Evolutionary conservation across 352 stramenopile genomes (phyloP), one percentile per base, ranked within the genome.

Genomic region (Phytophthora tentaculata): DNA sequence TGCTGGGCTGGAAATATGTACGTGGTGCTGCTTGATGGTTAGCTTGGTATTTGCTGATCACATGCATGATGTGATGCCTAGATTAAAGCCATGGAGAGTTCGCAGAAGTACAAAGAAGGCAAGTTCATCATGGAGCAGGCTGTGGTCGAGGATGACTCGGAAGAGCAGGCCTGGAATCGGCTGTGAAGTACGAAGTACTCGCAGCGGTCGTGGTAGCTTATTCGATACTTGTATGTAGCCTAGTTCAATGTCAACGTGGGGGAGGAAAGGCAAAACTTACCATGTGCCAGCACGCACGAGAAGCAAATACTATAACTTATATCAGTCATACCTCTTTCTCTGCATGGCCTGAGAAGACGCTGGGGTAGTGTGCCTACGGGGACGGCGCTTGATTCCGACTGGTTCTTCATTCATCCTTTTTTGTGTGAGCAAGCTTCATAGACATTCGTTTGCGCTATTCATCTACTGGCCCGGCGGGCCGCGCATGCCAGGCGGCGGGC

Each of bases 1-100:
- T 90, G 19, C 67, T 94, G 16, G 86, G 86, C 24, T 94, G 86
- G 86, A 92, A 94, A 92, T 94, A 94, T 56, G 86, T 94, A 74
- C 56, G 71, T 69, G 23, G 12, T 49, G 29, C 10, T 26, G 13
- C 19, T 44, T 44, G 39, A 20, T 51, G 39, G 37, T 26, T n/a
- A 29, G 8, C 35, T 41, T 13, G 12, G 0, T 37, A 20, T n/a
- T n/a, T n/a, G n/a, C n/a, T 50, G 16, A 67, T 35, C 39, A 13
- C 17, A 35, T 49, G 44, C 13, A 19, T 59, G 6, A 28, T 67
- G 37, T 64, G n/a, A 20, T 59, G 43, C 16, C 23, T 64, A 94
- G 86, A 63, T 94, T 61, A 89, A 89, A 47, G 86, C 86, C 24
- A 92, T 91, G 83, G 86, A 94, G 74, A 49, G 53, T 41, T 88